Evolutionary conservation across 2,329 filamentous ascomycete species (phyloP), one percentile per base, ranked within the genome.

Genomic region (Penicillium digitatum): DNA sequence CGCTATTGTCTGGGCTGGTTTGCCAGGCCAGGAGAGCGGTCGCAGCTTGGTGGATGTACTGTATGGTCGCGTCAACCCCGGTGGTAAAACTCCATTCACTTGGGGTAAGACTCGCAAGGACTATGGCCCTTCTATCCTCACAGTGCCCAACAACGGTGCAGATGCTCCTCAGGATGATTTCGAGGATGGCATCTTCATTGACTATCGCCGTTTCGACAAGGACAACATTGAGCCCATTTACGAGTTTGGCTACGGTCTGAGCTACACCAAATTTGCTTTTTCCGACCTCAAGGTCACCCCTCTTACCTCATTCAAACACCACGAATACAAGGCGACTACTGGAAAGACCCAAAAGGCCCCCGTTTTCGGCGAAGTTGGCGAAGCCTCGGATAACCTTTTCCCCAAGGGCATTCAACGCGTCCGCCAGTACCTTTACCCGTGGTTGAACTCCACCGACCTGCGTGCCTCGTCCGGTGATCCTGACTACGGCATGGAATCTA

Each of bases 1-100:
- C 46, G 88, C 86, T 35, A 86, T 92, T 54, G 77, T 91, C 18
- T 90, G 87, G 82, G 87, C 87, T 43, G 87, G 87, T 64, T 77
- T 91, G 39, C 87, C 87, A 0, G 87, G 87, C 29, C 84, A 90
- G 66, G 86, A 92, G 72, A 88, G 82, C 62, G 88, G 88, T 11
- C 90, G 90, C 66, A 82, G 87, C 3, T 82, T 91, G 44, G 85
- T 85, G 3, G 88, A 91, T 66, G 78, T 91, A 22, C 79, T 91
- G 8, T 91, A 89, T 69, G 88, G 88, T 54, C 76, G 77, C 50
- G 76, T 82, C 66, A 86, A 85, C 69, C 84, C 84, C 16, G 81
- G 81, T 52, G 84, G 77, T 62, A 86, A 86, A 73, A 73, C 81
- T 7, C 81, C 82, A 14, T 86, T 87, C 72, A 86, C 83, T 46